phyloP scores from a whole-genome alignment of 2,329 filamentous ascomycete species.

The Zopfia rhizophila region DNA sequence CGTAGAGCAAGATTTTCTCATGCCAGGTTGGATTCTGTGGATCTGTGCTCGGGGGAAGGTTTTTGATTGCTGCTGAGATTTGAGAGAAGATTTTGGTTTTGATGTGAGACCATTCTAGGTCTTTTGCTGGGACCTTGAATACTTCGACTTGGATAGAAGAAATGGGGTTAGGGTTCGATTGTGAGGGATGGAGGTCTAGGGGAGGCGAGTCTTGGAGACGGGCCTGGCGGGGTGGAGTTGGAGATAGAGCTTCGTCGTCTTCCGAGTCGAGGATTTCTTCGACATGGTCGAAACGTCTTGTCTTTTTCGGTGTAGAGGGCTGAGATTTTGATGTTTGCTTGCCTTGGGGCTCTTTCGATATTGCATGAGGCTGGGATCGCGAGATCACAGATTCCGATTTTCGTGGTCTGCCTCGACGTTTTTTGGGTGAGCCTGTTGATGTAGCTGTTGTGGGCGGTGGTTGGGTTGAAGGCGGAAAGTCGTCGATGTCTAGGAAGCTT shows the following conservation, averaged over 20 bases:
- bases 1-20: slow-evolving; percentile 93
- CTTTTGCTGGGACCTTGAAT: slow-evolving; percentile 22
- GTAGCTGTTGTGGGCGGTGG: slow-evolving; percentile 2
- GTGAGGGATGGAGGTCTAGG: slow-evolving; percentile 22
- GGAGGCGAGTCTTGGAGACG: slow-evolving; percentile 28
- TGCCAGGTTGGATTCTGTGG: slow-evolving; percentile 73
- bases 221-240: slow-evolving; percentile 44
- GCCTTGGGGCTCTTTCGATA: neutral
- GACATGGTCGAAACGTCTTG: slow-evolving; percentile 42
- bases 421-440: slow-evolving; percentile 26
- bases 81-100: slow-evolving; percentile 54
- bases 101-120: slow-evolving; percentile 45
- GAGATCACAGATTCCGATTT: slow-evolving; percentile 27
- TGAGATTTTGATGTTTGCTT: slow-evolving; percentile 4
- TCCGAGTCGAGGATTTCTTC: slow-evolving; percentile 55
- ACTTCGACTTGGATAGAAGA: slow-evolving; percentile 13
- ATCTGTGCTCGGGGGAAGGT: slow-evolving; percentile 53
- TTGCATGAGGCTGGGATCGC: slow-evolving; percentile 9
- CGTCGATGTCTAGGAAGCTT: slow-evolving; percentile 30
- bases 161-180: too few species aligned
- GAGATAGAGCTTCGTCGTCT: slow-evolving; percentile 46
- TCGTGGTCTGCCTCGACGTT: slow-evolving; percentile 30
- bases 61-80: slow-evolving; percentile 62
- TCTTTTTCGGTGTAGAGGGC: slow-evolving; percentile 28
- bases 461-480: slow-evolving; percentile 25